Evolutionary conservation across 164 flowering plant genomes (phyloP).

Genomic region (Piper betle): DNA sequence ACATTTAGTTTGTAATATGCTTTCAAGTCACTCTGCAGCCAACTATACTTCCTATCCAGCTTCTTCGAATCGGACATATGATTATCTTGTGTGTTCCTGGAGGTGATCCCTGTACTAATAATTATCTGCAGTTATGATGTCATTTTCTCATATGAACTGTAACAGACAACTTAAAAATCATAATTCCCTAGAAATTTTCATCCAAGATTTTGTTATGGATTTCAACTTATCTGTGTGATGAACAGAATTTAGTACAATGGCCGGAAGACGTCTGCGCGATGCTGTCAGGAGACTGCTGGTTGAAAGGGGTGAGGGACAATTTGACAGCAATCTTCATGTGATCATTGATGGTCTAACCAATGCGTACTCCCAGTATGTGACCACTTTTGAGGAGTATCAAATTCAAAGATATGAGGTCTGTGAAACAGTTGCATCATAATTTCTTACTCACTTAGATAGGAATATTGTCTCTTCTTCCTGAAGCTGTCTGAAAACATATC

Average conservation of each 20-base stretch:
- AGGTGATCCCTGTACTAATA: too few relatives aligned
- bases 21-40: too few relatives aligned
- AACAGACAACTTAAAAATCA: too few relatives aligned
- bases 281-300: constrained; percentile 64
- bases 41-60: too few relatives aligned
- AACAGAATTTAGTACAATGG: constrained; percentile 96
- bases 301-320: constrained; percentile 27
- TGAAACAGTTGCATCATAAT: neutral
- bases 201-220: neutral
- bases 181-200: too few relatives aligned
- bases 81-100: too few relatives aligned
- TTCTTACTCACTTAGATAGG: too few relatives aligned
- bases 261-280: constrained; percentile 97
- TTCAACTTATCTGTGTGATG: neutral
- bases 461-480: neutral
- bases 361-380: constrained; percentile 87
- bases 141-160: too few relatives aligned
- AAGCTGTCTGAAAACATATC: constrained; percentile 1
- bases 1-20: too few relatives aligned
- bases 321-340: constrained; percentile 47
- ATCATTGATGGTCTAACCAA: constrained; percentile 91
- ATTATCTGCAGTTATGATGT: too few relatives aligned
- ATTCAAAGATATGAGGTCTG: constrained; percentile 93
- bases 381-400: constrained; percentile 88
- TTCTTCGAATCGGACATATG: too few relatives aligned